Evolutionary conservation across 1,284 basidiomycete genomes (phyloP).

Genomic region (Cutaneotrichosporon curvatum): DNA sequence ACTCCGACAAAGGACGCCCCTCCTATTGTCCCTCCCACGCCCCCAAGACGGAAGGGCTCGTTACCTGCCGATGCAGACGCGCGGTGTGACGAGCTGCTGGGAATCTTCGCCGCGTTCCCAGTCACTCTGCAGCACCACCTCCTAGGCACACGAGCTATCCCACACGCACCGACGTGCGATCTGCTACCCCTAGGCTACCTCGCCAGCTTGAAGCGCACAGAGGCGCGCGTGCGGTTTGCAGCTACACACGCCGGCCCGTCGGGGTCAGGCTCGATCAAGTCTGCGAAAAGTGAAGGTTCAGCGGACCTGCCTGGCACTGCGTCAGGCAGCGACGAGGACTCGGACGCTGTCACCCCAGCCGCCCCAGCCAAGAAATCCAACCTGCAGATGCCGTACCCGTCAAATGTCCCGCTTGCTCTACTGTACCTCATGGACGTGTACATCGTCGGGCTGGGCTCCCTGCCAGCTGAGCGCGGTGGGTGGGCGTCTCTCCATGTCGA

Average conservation of each 20-base stretch:
- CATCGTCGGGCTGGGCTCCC: constrained; percentile 31
- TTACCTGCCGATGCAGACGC: not conserved
- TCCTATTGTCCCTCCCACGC: too few species aligned
- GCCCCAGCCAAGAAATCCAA: constrained; percentile 30
- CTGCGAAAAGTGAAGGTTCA: not conserved
- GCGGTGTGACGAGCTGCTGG: constrained; percentile 33
- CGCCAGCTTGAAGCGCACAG: constrained; percentile 39
- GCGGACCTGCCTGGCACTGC: not conserved
- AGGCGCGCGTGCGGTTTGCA: constrained; percentile 41
- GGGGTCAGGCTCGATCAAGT: constrained; percentile 12
- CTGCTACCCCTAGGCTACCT: constrained; percentile 39
- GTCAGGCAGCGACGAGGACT: constrained; percentile 3
- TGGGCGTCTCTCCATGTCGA: constrained; percentile 40
- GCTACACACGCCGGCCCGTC: constrained; percentile 33
- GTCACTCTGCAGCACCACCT: constrained; percentile 45
- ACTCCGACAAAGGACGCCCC: too few species aligned
- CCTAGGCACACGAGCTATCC: constrained; percentile 34
- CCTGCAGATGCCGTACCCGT: constrained; percentile 34
- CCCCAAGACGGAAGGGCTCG: not conserved
- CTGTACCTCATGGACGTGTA: constrained; percentile 43
- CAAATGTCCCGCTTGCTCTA: constrained; percentile 40
- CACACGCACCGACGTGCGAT: constrained; percentile 41
- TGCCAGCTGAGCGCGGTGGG: constrained; percentile 26
- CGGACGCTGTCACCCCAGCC: not conserved
- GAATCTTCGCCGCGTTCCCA: constrained; percentile 39